A percentile compares a stretch with the other conserved stretches of the same genome.
Conservation (phyloP, 2,329 filamentous ascomycete species). For the Pochonia chlamydosporia region DNA sequence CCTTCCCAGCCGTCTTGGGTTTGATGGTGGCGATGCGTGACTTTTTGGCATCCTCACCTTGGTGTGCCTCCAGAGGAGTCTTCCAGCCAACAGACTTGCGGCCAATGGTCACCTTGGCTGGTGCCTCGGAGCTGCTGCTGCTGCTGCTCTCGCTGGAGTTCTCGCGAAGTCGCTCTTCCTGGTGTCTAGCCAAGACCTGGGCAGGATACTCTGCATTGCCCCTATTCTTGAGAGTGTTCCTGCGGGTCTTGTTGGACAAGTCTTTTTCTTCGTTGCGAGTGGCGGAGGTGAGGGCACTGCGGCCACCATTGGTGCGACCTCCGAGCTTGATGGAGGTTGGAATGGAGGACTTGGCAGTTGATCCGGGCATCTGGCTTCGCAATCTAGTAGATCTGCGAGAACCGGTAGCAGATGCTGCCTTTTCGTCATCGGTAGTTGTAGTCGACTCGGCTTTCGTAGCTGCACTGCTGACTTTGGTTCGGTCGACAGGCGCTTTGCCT, state of each 20-base stretch:
- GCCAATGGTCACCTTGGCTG: slow-evolving; percentile 9
- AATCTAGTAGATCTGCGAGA: slow-evolving; percentile 29
- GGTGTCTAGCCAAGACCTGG: slow-evolving; percentile 25
- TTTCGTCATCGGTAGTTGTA: slow-evolving; percentile 11
- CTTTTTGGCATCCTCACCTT: slow-evolving; percentile 18
- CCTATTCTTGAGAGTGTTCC: slow-evolving; percentile 30
- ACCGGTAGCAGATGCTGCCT: slow-evolving; percentile 10
- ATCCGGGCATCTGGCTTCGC: slow-evolving; percentile 14
- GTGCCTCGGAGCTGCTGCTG: background rate
- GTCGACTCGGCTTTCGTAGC: background rate
- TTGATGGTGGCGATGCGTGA: slow-evolving; percentile 14
- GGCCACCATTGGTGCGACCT: slow-evolving; percentile 13
- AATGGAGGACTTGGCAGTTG: slow-evolving; percentile 24
- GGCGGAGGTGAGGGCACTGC: slow-evolving; percentile 17
- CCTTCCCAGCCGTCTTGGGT: slow-evolving; percentile 17
- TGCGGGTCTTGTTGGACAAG: slow-evolving; percentile 24
- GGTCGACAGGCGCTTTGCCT: background rate
- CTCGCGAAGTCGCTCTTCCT: slow-evolving; percentile 16
- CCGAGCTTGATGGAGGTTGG: slow-evolving; percentile 28
- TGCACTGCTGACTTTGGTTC: background rate
- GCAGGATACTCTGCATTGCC: slow-evolving; percentile 28
- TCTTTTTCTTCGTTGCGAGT: slow-evolving; percentile 24
- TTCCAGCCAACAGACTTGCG: slow-evolving; percentile 29
- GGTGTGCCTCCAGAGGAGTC: slow-evolving; percentile 23
- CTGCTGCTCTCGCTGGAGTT: slow-evolving; percentile 1